Evolutionary conservation across 495 filamentous ascomycete species (phyloP).

Genomic region (Annulohypoxylon moriforme): DNA sequence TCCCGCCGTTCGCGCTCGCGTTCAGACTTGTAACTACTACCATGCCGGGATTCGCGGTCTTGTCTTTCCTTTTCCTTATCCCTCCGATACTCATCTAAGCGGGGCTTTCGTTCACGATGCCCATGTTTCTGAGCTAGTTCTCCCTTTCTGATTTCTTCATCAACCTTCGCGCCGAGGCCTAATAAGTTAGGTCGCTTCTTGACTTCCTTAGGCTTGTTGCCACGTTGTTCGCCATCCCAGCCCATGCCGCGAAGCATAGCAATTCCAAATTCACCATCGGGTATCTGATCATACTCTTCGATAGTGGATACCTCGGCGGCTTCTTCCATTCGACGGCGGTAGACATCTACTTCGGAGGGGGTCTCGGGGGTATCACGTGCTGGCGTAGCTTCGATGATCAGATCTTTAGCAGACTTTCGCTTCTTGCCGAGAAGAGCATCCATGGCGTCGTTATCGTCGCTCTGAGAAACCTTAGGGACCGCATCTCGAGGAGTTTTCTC

Average conservation of each 20-base stretch:
- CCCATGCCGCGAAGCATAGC: conserved; percentile 91
- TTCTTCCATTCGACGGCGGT: conserved; percentile 72
- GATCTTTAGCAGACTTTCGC: conserved; percentile 38
- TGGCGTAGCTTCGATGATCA: conserved; percentile 43
- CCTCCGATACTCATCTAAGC: conserved; percentile 59
- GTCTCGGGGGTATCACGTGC: conserved; percentile 43
- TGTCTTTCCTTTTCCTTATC: conserved; percentile 56
- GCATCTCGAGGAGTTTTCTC: conserved; percentile 47
- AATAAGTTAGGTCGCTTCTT: conserved; percentile 81
- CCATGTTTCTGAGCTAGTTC: conserved; percentile 47
- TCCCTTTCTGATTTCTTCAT: conserved; percentile 66
- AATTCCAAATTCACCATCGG: conserved; percentile 93
- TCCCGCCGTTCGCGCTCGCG: conserved; percentile 58
- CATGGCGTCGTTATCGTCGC: conserved; percentile 82
- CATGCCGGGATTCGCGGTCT: conserved; percentile 52
- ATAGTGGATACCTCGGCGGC: conserved; percentile 80
- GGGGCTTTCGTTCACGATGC: conserved; percentile 50
- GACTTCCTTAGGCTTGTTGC: conserved; percentile 58
- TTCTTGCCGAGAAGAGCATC: conserved; percentile 77
- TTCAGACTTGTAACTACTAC: conserved; percentile 60
- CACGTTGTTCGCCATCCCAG: conserved; percentile 84
- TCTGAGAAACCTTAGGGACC: conserved; percentile 47
- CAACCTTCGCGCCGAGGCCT: conserved; percentile 83
- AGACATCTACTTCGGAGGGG: conserved; percentile 73
- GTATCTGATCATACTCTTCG: conserved; percentile 86